Percentiles rank a stretch among this genome's conserved stretches.
These are phyloP conservation scores for Alternaria incomplexa DNA, from an alignment of 2,329 filamentous ascomycete species.

Conservation along the genomic window DNA sequence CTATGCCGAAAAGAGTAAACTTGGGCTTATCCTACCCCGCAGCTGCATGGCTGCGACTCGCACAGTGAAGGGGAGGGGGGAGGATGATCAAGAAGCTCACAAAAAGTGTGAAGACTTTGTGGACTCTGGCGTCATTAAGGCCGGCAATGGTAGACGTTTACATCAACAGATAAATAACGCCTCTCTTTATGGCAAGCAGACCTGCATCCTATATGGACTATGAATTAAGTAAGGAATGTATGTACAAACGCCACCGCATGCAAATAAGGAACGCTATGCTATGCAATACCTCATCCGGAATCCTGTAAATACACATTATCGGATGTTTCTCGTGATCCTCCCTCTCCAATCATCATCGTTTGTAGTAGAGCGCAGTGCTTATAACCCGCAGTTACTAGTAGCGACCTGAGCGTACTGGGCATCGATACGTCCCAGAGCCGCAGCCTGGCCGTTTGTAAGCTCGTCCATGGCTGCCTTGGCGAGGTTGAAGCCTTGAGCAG, in stretches of 20 bases:
- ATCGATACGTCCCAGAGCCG: constrained; percentile 53
- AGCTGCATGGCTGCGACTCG: not conserved
- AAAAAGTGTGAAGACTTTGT: not conserved
- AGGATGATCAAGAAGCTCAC: not conserved
- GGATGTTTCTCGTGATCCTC: not conserved
- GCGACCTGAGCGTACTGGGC: constrained; percentile 48
- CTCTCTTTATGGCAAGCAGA: not conserved
- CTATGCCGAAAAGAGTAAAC: too few relatives aligned
- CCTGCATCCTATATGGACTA: not conserved
- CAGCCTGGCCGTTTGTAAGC: constrained; percentile 56
- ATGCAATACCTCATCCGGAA: constrained; percentile 1
- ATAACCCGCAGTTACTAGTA: constrained; percentile 44
- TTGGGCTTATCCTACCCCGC: not conserved
- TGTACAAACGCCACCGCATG: constrained; percentile 9
- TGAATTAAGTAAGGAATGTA: constrained; percentile 17
- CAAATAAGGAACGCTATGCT: constrained; percentile 6
- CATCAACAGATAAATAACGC: not conserved
- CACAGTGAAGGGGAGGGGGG: not conserved
- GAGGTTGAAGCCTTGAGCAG: constrained; percentile 58
- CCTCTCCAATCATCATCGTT: not conserved
- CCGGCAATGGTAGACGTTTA: not conserved
- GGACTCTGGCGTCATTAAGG: not conserved
- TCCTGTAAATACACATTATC: constrained; percentile 11
- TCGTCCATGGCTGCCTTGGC: constrained; percentile 56
- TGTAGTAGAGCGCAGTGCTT: not conserved